Percentiles rank a stretch among this genome's conserved stretches.
Evolutionary conservation across 2,329 filamentous ascomycete species (phyloP).

Genomic region (Colletotrichum sp.): DNA sequence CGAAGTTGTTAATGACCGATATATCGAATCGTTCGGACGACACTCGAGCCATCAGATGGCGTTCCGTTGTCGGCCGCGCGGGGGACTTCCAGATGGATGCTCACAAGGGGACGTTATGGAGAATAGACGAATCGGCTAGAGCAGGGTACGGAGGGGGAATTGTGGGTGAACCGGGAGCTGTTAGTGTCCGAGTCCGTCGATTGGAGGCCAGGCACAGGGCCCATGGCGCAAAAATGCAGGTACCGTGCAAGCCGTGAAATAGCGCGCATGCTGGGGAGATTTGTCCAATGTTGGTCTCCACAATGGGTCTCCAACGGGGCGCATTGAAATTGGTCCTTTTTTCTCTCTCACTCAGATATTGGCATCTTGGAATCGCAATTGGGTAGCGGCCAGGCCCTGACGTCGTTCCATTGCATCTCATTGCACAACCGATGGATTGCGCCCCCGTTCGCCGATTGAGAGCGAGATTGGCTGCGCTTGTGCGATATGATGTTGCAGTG

Average conservation of each 20-base stretch:
- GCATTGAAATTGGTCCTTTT: constrained; percentile 7
- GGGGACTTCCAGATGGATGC: neutral
- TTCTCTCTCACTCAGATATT: neutral
- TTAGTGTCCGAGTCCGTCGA: constrained; percentile 11
- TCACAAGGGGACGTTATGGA: neutral
- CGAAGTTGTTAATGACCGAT: neutral
- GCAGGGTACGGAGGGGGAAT: neutral
- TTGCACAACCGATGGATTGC: neutral
- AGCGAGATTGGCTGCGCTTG: neutral
- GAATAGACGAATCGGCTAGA: neutral
- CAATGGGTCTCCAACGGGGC: constrained; percentile 6
- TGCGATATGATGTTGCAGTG: neutral
- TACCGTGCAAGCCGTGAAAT: constrained; percentile 11
- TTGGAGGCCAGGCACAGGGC: neutral
- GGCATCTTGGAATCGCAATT: neutral
- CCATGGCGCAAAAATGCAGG: constrained; percentile 12
- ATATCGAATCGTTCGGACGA: neutral
- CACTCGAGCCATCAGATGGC: neutral
- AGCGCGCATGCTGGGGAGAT: constrained; percentile 12
- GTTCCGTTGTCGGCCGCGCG: neutral
- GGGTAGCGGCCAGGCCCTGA: neutral
- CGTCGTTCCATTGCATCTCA: neutral
- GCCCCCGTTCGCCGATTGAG: neutral
- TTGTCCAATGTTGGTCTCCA: constrained; percentile 7
- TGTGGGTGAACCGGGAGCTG: neutral